Evolutionary conservation across 441 rosid genomes (phyloP).

Genomic region (Codiaeum variegatum): DNA sequence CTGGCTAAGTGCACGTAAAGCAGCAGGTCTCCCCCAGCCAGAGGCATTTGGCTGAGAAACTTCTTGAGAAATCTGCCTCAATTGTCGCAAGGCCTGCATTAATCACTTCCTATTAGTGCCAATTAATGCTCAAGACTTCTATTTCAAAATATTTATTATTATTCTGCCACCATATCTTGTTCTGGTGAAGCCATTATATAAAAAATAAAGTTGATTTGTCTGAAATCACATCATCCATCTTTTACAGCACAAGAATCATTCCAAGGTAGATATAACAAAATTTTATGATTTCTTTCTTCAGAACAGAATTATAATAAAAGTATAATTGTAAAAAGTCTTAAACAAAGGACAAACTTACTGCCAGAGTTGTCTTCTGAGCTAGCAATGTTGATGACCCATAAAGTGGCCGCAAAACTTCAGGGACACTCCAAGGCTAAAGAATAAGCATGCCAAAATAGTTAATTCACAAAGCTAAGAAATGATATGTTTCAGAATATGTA

Average conservation of each 20-base stretch:
- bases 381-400: slow-evolving; percentile 88
- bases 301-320: slow-evolving; percentile 3
- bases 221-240: neutral
- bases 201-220: neutral
- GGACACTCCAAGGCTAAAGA: slow-evolving; percentile 84
- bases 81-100: slow-evolving; percentile 75
- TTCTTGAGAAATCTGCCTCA: slow-evolving; percentile 90
- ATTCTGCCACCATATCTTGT: neutral
- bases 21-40: slow-evolving; percentile 98
- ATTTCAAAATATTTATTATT: neutral
- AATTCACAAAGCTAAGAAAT: slow-evolving; percentile 15
- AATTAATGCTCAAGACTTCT: slow-evolving; percentile 9
- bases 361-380: slow-evolving; percentile 92
- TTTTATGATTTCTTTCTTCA: neutral
- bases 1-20: slow-evolving; percentile 83
- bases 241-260: neutral
- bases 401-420: slow-evolving; percentile 90
- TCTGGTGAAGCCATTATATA: neutral
- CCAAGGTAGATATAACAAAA: neutral
- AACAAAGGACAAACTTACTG: slow-evolving; percentile 44
- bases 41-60: slow-evolving; percentile 71
- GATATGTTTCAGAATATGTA: neutral
- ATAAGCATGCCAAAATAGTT: neutral
- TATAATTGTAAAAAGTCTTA: neutral
- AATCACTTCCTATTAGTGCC: too few relatives aligned